Evolutionary conservation across 2,329 filamentous ascomycete species (phyloP).

Genomic region (Penicillium occitanis): DNA sequence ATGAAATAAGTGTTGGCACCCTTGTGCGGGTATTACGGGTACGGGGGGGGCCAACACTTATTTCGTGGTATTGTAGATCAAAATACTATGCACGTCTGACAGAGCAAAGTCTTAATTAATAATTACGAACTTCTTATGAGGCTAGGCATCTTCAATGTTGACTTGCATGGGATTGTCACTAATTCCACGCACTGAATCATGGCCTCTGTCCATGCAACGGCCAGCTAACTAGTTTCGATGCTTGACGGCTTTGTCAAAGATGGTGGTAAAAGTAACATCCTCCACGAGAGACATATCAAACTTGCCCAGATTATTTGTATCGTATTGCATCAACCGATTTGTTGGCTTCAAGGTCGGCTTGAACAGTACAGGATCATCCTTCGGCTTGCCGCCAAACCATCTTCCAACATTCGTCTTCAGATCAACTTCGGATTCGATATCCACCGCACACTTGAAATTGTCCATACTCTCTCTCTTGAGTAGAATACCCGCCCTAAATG

Average conservation of each 20-base stretch:
- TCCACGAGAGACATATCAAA: conserved; percentile 1
- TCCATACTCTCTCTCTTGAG: background rate
- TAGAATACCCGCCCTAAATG: background rate
- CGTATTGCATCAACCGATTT: background rate
- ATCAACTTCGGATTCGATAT: background rate
- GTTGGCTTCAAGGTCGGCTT: background rate
- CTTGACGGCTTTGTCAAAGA: background rate
- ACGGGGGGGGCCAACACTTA: too few relatives aligned
- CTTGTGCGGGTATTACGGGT: too few relatives aligned
- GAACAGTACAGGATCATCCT: background rate
- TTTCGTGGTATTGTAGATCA: too few relatives aligned
- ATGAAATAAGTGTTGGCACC: too few relatives aligned
- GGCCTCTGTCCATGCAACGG: background rate
- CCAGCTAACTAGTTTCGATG: background rate
- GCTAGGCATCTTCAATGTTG: background rate
- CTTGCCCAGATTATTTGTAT: background rate
- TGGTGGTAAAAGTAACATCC: background rate
- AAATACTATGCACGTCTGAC: background rate
- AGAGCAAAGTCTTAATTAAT: background rate
- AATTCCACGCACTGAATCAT: background rate
- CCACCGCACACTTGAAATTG: background rate
- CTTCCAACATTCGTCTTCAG: background rate
- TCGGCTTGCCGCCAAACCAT: background rate
- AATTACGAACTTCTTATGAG: background rate
- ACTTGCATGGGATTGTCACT: background rate